These are phyloP conservation scores for Cordia subcordata DNA, from an alignment of 257 asterid species.

Conservation along the genomic window DNA sequence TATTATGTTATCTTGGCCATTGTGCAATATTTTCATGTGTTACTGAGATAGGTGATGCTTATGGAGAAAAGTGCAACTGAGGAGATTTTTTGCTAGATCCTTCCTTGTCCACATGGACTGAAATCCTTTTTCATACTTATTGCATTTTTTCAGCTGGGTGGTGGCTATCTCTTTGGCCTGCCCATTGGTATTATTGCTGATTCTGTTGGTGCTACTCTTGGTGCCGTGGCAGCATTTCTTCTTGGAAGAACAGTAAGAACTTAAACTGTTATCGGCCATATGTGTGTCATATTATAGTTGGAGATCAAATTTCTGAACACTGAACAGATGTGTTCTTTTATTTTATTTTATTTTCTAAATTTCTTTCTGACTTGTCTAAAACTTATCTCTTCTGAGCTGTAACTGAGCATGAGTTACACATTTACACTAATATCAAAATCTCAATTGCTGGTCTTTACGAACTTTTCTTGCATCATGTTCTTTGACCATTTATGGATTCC, in stretches of 20 bases:
- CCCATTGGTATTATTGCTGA: slow-evolving; percentile 95
- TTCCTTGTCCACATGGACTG: neutral
- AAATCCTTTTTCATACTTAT: slow-evolving; percentile 11
- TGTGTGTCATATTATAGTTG: neutral
- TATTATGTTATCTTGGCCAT: neutral
- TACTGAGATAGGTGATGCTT: neutral
- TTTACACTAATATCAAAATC: too few relatives aligned
- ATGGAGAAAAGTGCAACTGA: neutral
- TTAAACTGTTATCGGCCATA: neutral
- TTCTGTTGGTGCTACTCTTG: slow-evolving; percentile 91
- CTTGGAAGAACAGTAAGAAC: slow-evolving; percentile 92
- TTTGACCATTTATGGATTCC: neutral
- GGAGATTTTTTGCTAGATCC: neutral
- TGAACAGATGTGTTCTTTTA: too few relatives aligned
- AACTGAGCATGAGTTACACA: too few relatives aligned
- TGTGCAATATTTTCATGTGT: neutral
- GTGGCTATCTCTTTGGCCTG: slow-evolving; percentile 97
- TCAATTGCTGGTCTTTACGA: too few relatives aligned
- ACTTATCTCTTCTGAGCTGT: too few relatives aligned
- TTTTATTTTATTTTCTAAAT: too few relatives aligned
- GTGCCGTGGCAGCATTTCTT: slow-evolving; percentile 94
- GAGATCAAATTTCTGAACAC: neutral
- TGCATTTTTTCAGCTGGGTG: slow-evolving; percentile 71
- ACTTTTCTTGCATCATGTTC: neutral
- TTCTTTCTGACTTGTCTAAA: too few relatives aligned